These are phyloP conservation scores for Piper longum DNA, from an alignment of 164 flowering plant genomes.

Conservation along the genomic window DNA sequence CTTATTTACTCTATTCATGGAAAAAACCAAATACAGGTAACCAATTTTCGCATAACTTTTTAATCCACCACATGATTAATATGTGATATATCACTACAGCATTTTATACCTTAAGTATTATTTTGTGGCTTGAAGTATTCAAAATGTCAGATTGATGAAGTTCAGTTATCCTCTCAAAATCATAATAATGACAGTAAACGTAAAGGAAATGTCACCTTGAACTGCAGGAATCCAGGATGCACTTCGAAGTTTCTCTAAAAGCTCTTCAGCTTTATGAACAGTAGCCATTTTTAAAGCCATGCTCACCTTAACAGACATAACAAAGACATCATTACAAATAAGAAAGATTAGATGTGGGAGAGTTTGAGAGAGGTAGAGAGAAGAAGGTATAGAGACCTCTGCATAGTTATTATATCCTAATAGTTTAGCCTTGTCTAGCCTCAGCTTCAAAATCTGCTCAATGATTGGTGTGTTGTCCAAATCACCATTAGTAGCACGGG, in stretches of 20 bases:
- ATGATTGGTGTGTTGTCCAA: conserved; percentile 74
- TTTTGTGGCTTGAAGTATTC: too few relatives aligned
- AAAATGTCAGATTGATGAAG: background rate
- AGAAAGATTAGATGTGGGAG: background rate
- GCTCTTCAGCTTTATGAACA: conserved; percentile 76
- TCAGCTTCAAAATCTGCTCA: conserved; percentile 72
- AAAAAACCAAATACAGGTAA: too few relatives aligned
- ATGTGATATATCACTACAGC: too few relatives aligned
- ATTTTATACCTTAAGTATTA: too few relatives aligned
- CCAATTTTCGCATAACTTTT: too few relatives aligned
- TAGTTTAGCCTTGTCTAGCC: conserved; percentile 88
- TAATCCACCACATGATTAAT: too few relatives aligned
- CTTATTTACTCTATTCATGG: too few relatives aligned
- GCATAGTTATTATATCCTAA: conserved; percentile 83
- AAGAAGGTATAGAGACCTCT: conserved; percentile 58
- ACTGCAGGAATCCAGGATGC: conserved; percentile 94
- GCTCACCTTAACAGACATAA: conserved; percentile 59
- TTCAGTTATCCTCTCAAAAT: background rate
- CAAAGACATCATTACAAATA: background rate
- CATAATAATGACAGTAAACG: background rate
- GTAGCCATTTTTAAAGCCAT: conserved; percentile 98
- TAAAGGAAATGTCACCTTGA: conserved; percentile 42
- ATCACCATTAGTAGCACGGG: conserved; percentile 84
- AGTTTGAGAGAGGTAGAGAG: background rate
- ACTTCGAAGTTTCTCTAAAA: conserved; percentile 70